Conservation (phyloP, 78 protist species). For the Cavenderia fasciculata region DNA sequence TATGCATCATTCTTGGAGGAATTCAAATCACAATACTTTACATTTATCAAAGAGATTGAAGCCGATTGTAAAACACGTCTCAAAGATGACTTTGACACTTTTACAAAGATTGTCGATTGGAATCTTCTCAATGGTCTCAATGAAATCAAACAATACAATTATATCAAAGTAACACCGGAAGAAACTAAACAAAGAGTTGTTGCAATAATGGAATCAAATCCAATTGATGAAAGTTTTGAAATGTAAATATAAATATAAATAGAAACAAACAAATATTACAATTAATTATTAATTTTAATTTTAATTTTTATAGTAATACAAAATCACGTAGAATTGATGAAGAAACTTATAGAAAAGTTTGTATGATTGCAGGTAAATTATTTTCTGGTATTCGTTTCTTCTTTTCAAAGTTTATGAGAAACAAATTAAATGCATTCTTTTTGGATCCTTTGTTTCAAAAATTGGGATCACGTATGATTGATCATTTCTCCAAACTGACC, state of each 20-base stretch:
- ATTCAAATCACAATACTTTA: slow-evolving; percentile 13
- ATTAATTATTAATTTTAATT: not conserved
- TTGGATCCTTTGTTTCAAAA: slow-evolving; percentile 82
- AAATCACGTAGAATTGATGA: slow-evolving; percentile 56
- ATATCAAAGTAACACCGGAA: slow-evolving; percentile 65
- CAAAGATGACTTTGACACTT: slow-evolving; percentile 84
- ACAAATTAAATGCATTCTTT: slow-evolving; percentile 89
- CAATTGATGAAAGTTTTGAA: not conserved
- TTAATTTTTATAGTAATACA: not conserved
- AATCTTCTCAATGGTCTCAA: slow-evolving; percentile 43
- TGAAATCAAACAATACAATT: slow-evolving; percentile 71
- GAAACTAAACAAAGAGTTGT: slow-evolving; percentile 83
- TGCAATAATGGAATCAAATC: slow-evolving; percentile 62
- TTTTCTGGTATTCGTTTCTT: slow-evolving; percentile 85
- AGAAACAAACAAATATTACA: not conserved
- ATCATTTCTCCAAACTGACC: slow-evolving; percentile 65
- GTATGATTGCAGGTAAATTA: slow-evolving; percentile 69
- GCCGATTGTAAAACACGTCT: slow-evolving; percentile 41
- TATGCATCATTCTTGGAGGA: slow-evolving; percentile 61
- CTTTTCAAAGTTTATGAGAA: slow-evolving; percentile 75
- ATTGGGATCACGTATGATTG: slow-evolving; percentile 39
- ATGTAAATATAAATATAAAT: no score
- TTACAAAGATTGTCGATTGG: slow-evolving; percentile 88
- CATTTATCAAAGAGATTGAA: slow-evolving; percentile 73
- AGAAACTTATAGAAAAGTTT: slow-evolving; percentile 57